Evolutionary conservation across 192 early-diverging fungal species (phyloP).

Genomic region (Podila horticola): DNA sequence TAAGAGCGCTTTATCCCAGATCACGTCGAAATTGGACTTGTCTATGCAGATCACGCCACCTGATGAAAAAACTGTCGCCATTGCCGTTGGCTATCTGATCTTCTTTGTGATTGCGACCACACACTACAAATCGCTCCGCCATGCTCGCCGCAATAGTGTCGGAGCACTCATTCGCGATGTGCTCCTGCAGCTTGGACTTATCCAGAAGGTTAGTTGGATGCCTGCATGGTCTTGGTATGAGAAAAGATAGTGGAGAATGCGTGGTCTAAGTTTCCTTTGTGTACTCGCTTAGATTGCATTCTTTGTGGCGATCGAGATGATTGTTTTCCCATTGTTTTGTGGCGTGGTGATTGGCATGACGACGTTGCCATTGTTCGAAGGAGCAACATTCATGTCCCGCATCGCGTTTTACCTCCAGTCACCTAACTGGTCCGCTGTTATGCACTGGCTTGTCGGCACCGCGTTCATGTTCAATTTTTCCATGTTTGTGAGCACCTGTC

Average conservation of each 20-base stretch:
- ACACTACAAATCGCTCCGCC: conserved; percentile 53
- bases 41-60: conserved; percentile 35
- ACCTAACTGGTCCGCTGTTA: conserved; percentile 74
- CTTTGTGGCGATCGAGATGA: conserved; percentile 90
- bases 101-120: conserved; percentile 60
- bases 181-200: conserved; percentile 62
- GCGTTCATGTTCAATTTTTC: conserved; percentile 96
- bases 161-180: conserved; percentile 53
- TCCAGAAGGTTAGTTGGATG: conserved; percentile 60
- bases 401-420: conserved; percentile 65
- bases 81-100: conserved; percentile 70
- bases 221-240: background rate
- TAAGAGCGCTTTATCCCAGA: conserved; percentile 1
- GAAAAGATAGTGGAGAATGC: background rate
- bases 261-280: background rate
- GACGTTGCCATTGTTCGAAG: conserved; percentile 80
- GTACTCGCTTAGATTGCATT: conserved; percentile 68
- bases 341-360: conserved; percentile 87
- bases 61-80: conserved; percentile 66
- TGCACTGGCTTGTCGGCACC: conserved; percentile 95
- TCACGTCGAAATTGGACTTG: conserved; percentile 1
- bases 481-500: conserved; percentile 81
- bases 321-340: conserved; percentile 87
- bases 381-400: conserved; percentile 66
- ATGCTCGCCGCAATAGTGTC: conserved; percentile 55